phyloP scores from a whole-genome alignment of 192 early-diverging fungal genomes.

The Mortierella antarctica region DNA sequence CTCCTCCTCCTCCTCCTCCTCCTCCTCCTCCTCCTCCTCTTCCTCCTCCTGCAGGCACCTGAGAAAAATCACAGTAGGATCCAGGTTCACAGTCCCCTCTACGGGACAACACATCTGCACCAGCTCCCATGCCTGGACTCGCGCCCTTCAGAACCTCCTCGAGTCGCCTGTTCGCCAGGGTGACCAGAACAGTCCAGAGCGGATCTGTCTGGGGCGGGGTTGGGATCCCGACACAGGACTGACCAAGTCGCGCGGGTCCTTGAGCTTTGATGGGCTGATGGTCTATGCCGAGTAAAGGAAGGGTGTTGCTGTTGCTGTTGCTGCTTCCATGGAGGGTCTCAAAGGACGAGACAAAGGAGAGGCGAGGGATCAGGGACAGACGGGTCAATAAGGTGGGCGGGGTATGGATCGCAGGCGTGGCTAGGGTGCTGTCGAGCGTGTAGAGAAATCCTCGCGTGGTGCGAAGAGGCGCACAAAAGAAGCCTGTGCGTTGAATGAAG shows the following conservation, averaged over 20 bases:
- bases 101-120: conserved; percentile 7
- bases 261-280: conserved; percentile 12
- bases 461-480: conserved; percentile 28
- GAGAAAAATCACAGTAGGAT: conserved; percentile 23
- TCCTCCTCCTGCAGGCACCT: neutral
- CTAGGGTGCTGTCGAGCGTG: conserved; percentile 11
- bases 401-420: neutral
- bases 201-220: conserved; percentile 1
- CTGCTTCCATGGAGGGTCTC: neutral
- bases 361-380: conserved; percentile 15
- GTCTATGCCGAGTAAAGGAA: conserved; percentile 9
- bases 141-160: conserved; percentile 2
- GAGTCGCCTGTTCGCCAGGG: conserved; percentile 24
- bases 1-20: neutral
- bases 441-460: conserved; percentile 50
- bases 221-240: conserved; percentile 22
- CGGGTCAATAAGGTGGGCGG: neutral
- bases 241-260: conserved; percentile 8
- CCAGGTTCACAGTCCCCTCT: conserved; percentile 32
- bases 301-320: neutral
- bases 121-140: conserved; percentile 15
- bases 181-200: neutral
- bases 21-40: neutral
- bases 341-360: conserved; percentile 3
- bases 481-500: conserved; percentile 32